Evolutionary conservation across 2,329 filamentous ascomycete species (phyloP), one percentile per base, ranked within the genome.

Genomic region (Fusarium gaditjirri): DNA sequence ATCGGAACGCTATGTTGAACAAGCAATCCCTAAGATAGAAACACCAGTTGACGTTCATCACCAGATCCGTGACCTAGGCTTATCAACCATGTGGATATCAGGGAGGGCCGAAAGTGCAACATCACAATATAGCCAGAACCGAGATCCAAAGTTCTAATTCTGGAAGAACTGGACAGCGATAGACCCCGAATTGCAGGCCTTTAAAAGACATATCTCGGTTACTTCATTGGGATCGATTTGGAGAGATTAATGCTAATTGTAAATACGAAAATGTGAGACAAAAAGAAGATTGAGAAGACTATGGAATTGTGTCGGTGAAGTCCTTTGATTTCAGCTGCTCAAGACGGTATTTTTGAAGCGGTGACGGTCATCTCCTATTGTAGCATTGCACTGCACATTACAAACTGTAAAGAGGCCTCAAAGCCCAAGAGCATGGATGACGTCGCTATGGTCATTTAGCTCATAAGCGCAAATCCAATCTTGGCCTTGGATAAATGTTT

Each of bases 91-190:
- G 57, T 67, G 61, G 65, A 71, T 53, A 67, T 70, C 41, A 72
- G 33, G 46, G 47, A 46, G 53, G 46, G 29, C 33, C 56, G 54
- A 61, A 57, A 57, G 47, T 57, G 61, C 47, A 49, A 60, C 65
- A 66, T 72, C 60, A 57, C 29, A 70, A 72, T 60, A 41, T 57
- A 63, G 59, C 53, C 19, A 49, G 44, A 73, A 64, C 70, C 70
- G 70, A 73, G 39, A 73, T 73, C 71, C 64, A 46, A 25, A 33
- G 50, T 64, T 67, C 66, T 73, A 72, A 68, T 57, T 71, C 61
- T 60, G 64, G 65, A 71, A 52, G 50, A 55, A 38, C 7, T 42
- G 39, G 38, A 44, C 56, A 27, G 27, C 38, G 35, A 50, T 42
- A 65, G 42, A 39, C 27, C 17, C 35, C n/a, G 41, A 59, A 14